Base-by-base conservation (phyloP, 805 yeast species). In the Metschnikowia orientalis region DNA sequence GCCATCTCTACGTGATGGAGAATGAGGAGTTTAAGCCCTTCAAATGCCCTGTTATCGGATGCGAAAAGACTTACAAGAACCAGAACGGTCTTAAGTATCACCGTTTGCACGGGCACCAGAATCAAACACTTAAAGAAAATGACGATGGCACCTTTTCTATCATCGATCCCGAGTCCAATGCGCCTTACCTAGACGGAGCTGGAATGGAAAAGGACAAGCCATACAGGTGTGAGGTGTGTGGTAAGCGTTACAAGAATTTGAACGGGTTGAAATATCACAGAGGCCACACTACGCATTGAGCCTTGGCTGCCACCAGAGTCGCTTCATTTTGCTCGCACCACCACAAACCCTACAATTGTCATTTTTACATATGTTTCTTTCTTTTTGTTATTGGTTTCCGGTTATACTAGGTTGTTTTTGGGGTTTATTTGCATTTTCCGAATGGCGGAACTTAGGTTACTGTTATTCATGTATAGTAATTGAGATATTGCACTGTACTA, bases 141-240 rank as follows among this genome's bases (percentile, higher is more conserved):
- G 83, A 88, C 8, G 97, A 90, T 55, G 98, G 98, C 4, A 80
- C 95, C 1, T 83, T 81, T 46, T 81, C 90, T 28, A 88, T 90
- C 23, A 83, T 90, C 40, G 96, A 92, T 59, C 98, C 98, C 8
- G 86, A 80, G 52, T 72, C 79, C 23, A 87, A 86, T 52, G 75
- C 88, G 37, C 95, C 95, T 7, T 86, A 85, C 55, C 85, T 90
- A 24, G 95, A 90, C 57, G 95, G 95, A 4, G 81, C 87, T 61
- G 95, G 89, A 14, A 75, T 87, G 75, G 98, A 92, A 59, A 89
- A 87, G 67, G 98, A 92, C 67, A 92, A 92, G 66, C 98, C 98
- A 23, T 92, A 90, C 59, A 75, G 97, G 54, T 92, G 98, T 63
- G 97, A 92, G 63, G 95, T 90, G 26, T 92, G 98, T 64, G 97